Percentiles rank a stretch among this genome's conserved stretches.
Evolutionary conservation across 352 stramenopile species (phyloP).

Genomic region (Phytophthora megakarya): DNA sequence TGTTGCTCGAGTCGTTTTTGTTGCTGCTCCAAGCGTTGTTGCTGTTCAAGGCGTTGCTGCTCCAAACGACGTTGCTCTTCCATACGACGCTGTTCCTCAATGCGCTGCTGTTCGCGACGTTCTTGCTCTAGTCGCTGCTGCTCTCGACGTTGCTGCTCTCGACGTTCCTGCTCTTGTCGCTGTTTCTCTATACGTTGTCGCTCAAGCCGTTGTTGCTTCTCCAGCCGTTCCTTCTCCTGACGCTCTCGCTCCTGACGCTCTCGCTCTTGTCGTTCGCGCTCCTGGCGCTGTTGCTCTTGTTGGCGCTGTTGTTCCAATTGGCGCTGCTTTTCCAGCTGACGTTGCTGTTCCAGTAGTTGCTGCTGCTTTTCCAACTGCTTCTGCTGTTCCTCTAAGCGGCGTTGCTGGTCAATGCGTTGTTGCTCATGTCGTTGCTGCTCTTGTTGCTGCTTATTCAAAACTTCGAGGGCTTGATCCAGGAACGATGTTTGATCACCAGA

Average conservation of each 20-base stretch:
- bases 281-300: conserved; percentile 21
- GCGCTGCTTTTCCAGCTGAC: conserved; percentile 23
- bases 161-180: conserved; percentile 31
- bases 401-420: conserved; percentile 27
- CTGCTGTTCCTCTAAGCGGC: conserved; percentile 31
- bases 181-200: conserved; percentile 43
- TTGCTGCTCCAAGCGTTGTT: conserved; percentile 23
- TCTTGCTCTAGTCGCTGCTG: conserved; percentile 40
- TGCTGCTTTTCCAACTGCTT: conserved; percentile 25
- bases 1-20: conserved; percentile 33
- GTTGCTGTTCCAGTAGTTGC: conserved; percentile 35
- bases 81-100: conserved; percentile 28
- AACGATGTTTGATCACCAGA: conserved; percentile 34
- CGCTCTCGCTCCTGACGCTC: conserved; percentile 20
- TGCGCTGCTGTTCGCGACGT: conserved; percentile 34
- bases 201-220: conserved; percentile 22
- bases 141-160: conserved; percentile 34
- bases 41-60: conserved; percentile 32
- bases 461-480: conserved; percentile 51
- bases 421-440: conserved; percentile 42
- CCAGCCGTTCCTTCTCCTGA: conserved; percentile 29
- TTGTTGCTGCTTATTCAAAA: conserved; percentile 47
- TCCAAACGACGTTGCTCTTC: conserved; percentile 34
- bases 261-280: conserved; percentile 17
- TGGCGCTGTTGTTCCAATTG: conserved; percentile 43